Evolutionary conservation across 495 filamentous ascomycete species (phyloP), one percentile per base, ranked within the genome.

Genomic region (Aspergillus indologenus): DNA sequence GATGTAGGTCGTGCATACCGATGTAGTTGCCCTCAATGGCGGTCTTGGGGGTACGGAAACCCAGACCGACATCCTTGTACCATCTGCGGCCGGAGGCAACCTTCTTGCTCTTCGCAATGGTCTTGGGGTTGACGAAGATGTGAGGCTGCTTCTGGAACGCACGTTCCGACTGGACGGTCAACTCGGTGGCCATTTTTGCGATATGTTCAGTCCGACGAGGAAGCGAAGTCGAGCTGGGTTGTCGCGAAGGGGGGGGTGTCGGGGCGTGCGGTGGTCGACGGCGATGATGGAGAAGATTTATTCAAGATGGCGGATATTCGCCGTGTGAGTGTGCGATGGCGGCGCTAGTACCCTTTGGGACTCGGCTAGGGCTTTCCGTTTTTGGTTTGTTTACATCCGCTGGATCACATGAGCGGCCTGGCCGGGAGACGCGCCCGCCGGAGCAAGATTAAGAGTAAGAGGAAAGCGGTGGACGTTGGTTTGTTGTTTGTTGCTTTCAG

Each of bases 131-230:
- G 73, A 89, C 85, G 90, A 97, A 98, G 85, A 99, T 96, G 81
- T 99, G 95, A 72, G 94, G 95, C 86, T 98, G 92, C 86, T 96
- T 96, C 79, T 96, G 92, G 88, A 87, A 96, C 82, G 92, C 92
- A 80, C 92, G 91, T 87, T 96, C 92, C 73, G 90, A 91, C 85
- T 96, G 92, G 77, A 96, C 92, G 76, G 88, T 96, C 80, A 96
- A 85, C 86, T 96, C 92, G 83, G 92, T 96, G 74, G 92, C 92
- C 92, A 96, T 96, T 80, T 79, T 89, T 87, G 83, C 85, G 87
- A 84, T 80, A 63, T 40, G 60, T 74, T 74, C 67, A 75, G 69
- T 73, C 70, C 70, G 71, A 75, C 71, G 68, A 65, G 71, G 72
- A 69, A 74, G 68, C 69, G 66, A 61, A 68, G 69, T 74, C 70